phyloP scores from a whole-genome alignment of 2,329 filamentous ascomycete species.

The Monosporascus sp. region DNA sequence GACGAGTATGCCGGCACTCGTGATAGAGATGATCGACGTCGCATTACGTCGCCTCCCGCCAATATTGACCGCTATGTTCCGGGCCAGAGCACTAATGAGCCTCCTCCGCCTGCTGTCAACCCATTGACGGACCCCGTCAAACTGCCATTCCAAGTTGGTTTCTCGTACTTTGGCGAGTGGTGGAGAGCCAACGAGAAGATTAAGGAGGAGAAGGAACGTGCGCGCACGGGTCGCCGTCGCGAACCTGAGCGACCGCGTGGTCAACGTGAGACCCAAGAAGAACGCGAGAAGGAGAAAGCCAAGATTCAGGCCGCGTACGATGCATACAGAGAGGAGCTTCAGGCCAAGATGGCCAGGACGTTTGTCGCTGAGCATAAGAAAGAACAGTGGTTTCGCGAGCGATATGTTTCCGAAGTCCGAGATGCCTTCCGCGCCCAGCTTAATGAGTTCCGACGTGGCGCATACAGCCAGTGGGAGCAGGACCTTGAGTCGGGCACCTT shows the following conservation, averaged over 20 bases:
- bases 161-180: conserved; percentile 83
- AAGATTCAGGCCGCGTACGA: conserved; percentile 70
- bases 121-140: conserved; percentile 67
- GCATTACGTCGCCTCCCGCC: conserved; percentile 56
- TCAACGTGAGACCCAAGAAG: conserved; percentile 59
- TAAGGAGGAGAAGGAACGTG: conserved; percentile 73
- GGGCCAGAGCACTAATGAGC: conserved; percentile 54
- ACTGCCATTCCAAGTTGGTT: conserved; percentile 74
- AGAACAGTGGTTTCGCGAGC: conserved; percentile 97
- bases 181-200: conserved; percentile 78
- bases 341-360: conserved; percentile 74
- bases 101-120: conserved; percentile 51
- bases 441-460: conserved; percentile 71
- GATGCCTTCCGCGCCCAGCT: conserved; percentile 70
- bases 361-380: conserved; percentile 91
- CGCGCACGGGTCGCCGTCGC: conserved; percentile 62
- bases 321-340: conserved; percentile 61
- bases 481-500: conserved; percentile 82
- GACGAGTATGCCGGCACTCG: conserved; percentile 58
- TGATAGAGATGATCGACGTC: conserved; percentile 53
- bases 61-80: conserved; percentile 85
- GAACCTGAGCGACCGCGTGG: conserved; percentile 59
- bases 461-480: conserved; percentile 82
- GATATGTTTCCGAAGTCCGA: conserved; percentile 80
- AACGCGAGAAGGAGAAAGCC: conserved; percentile 72